Evolutionary conservation across 169 alveolate species (phyloP), one percentile per base, ranked within the genome.

Genomic region (Cryptosporidium meleagridis): DNA sequence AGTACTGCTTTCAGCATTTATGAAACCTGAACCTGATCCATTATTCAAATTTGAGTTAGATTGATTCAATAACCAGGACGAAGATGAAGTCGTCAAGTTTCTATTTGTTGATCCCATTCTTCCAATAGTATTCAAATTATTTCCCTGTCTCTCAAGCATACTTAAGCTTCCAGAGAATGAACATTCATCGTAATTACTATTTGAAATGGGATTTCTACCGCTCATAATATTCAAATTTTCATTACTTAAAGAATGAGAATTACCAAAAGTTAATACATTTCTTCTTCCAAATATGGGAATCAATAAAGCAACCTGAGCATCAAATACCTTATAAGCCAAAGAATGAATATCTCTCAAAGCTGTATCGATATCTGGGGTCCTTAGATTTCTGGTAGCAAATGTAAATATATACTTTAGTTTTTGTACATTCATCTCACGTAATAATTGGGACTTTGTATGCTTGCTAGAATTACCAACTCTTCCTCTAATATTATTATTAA

Each of bases 301-400:
- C 44, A 91, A 85, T 29, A 91, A 84, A n/a, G 85, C 86, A 52
- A 91, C 26, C 41, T 85, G 91, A 35, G 92, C 86, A 35, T 91
- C 94, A 39, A 91, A 70, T n/a, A 87, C 87, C 69, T 91, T 91
- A 35, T 86, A 80, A n/a, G 94, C 94, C 53, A 91, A 39, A 29
- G 86, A 91, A 14, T 91, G 91, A 8, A 91, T 58, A 35, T 73
- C 86, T 5, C 65, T 53, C 14, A 62, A 35, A 5, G 75, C 91
- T 23, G 75, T 86, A 26, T 86, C 85, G 7, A 61, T 86, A 53
- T 68, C 87, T 14, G 87, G 84, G 35, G 86, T 85, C 29, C 70
- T 29, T 35, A 73, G n/a, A 41, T 59, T 73, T 9, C 86, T 29
- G 14, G 86, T 73, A 18, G 86, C 52, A 35, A 73, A 73, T 31